phyloP scores from a whole-genome alignment of 495 filamentous ascomycete species.

The Chaetomidium leptoderma region DNA sequence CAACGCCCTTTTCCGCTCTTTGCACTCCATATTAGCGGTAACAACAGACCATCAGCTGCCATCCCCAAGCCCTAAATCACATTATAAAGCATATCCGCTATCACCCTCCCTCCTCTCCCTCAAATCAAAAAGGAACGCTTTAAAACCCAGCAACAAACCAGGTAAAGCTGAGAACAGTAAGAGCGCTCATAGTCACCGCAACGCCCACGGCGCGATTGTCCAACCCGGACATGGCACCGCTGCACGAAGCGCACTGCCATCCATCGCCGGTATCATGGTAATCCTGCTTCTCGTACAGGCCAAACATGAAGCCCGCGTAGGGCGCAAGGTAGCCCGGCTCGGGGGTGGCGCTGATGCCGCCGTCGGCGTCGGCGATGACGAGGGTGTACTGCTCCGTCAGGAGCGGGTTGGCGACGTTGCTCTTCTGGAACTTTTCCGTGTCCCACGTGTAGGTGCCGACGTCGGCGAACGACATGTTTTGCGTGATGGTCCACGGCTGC shows the following conservation, averaged over 20 bases:
- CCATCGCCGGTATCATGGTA: conserved; percentile 59
- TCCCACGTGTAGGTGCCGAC: conserved; percentile 63
- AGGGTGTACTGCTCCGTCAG: conserved; percentile 79
- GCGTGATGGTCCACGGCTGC: conserved; percentile 48
- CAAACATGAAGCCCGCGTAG: conserved; percentile 64
- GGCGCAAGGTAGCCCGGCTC: conserved; percentile 68
- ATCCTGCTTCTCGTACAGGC: conserved; percentile 69
- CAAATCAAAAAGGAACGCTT: conserved; percentile 43
- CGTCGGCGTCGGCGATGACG: conserved; percentile 70
- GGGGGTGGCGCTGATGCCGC: conserved; percentile 56
- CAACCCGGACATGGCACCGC: conserved; percentile 55
- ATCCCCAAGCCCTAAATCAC: not conserved
- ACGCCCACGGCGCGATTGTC: conserved; percentile 67
- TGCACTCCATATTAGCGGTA: not conserved
- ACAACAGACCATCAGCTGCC: not conserved
- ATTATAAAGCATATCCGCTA: conserved; percentile 18
- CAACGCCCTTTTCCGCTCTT: conserved; percentile 15
- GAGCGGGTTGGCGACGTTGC: conserved; percentile 54
- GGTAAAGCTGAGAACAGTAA: conserved; percentile 79
- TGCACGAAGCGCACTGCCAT: conserved; percentile 66
- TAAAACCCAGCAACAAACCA: conserved; percentile 79
- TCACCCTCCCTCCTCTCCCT: not conserved
- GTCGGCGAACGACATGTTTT: conserved; percentile 50
- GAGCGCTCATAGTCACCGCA: conserved; percentile 64
- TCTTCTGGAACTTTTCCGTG: conserved; percentile 63